Evolutionary conservation across 129 eudicot species (phyloP).

Genomic region (Ambrosia trifida): DNA sequence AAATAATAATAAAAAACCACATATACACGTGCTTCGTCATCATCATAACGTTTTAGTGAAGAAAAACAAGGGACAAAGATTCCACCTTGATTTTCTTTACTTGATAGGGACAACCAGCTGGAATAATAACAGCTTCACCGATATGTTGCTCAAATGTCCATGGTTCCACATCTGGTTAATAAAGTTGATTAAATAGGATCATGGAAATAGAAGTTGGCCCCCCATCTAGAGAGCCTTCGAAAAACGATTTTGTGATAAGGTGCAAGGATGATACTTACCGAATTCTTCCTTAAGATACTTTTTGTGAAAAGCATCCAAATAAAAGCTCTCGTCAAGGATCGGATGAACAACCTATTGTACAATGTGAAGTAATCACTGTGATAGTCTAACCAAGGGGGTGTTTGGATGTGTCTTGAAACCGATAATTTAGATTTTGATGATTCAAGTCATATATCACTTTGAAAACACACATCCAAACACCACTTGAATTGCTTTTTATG

Average conservation of each 20-base stretch:
- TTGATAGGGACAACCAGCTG: conserved; percentile 98
- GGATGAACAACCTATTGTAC: conserved; percentile 71
- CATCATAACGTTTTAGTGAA: not conserved
- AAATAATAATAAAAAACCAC: not conserved
- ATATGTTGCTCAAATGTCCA: conserved; percentile 80
- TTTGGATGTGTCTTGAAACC: not conserved
- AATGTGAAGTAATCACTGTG: conserved; percentile 6
- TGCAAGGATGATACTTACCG: conserved; percentile 42
- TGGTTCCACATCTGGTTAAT: conserved; percentile 73
- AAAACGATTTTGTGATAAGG: not conserved
- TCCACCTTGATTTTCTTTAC: conserved; percentile 67
- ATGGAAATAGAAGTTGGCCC: not conserved
- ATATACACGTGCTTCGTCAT: not conserved
- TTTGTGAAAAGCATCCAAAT: conserved; percentile 70
- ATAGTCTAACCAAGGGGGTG: not conserved
- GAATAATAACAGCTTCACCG: conserved; percentile 89
- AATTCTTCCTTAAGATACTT: conserved; percentile 81
- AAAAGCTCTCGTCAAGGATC: conserved; percentile 73
- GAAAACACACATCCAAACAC: conserved; percentile 9
- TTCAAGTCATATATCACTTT: conserved; percentile 11
- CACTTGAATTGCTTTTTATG: not conserved
- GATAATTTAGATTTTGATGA: not conserved
- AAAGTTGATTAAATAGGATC: not conserved
- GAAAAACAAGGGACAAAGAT: not conserved
- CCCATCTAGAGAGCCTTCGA: not conserved